These are phyloP conservation scores for Aspergillus coremiiformis DNA, from an alignment of 495 filamentous ascomycete species.

Conservation along the genomic window DNA sequence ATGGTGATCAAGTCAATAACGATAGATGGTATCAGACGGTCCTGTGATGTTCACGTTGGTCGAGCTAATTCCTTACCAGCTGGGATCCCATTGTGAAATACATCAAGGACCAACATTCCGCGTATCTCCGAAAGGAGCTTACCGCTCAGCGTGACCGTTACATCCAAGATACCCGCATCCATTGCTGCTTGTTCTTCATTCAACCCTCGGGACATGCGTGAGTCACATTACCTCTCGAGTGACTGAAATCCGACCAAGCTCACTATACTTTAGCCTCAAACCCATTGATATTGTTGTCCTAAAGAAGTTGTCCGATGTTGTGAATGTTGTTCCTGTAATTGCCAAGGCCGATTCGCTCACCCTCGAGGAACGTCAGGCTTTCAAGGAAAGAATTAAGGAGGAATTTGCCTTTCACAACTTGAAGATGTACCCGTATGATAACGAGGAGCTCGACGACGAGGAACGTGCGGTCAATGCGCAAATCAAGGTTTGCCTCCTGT, in stretches of 20 bases:
- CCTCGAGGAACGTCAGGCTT: slow-evolving; percentile 86
- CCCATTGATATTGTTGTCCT: slow-evolving; percentile 99
- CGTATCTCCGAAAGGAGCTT: slow-evolving; percentile 98
- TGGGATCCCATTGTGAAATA: slow-evolving; percentile 99
- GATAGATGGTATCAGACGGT: slow-evolving; percentile 55
- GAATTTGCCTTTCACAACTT: slow-evolving; percentile 99
- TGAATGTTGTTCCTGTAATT: slow-evolving; percentile 98
- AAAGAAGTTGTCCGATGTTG: slow-evolving; percentile 97
- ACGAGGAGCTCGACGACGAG: slow-evolving; percentile 96
- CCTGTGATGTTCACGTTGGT: background rate
- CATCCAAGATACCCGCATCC: slow-evolving; percentile 97
- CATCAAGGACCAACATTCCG: slow-evolving; percentile 99
- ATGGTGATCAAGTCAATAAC: slow-evolving; percentile 77
- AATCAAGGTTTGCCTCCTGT: slow-evolving; percentile 67
- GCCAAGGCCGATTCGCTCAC: slow-evolving; percentile 97
- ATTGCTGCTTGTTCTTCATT: slow-evolving; percentile 99
- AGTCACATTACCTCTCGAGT: slow-evolving; percentile 16
- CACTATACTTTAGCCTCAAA: slow-evolving; percentile 55
- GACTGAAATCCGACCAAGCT: background rate
- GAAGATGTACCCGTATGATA: slow-evolving; percentile 99
- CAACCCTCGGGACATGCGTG: slow-evolving; percentile 94
- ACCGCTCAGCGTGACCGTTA: slow-evolving; percentile 99
- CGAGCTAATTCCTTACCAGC: slow-evolving; percentile 36
- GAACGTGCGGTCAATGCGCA: slow-evolving; percentile 87
- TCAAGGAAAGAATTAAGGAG: slow-evolving; percentile 99